Percentiles rank a stretch among this genome's conserved stretches.
phyloP scores from a whole-genome alignment of 2,329 filamentous ascomycete genomes.

The Trichoderma afroharzianum region DNA sequence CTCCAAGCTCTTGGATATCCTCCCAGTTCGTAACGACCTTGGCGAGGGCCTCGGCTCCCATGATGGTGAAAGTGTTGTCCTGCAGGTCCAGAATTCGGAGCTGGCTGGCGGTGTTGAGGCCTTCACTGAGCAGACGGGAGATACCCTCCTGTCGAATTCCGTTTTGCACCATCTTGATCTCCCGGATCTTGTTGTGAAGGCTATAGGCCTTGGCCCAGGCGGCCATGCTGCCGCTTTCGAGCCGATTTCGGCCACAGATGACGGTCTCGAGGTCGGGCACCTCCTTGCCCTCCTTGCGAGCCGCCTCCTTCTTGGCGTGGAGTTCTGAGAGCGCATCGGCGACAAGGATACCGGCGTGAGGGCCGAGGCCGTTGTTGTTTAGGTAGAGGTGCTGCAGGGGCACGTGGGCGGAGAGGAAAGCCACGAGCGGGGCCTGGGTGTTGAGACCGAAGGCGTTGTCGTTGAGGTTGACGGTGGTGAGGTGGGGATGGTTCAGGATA shows the following conservation, averaged over 20 bases:
- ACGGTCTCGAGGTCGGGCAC: slow-evolving; percentile 91
- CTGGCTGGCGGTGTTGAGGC: slow-evolving; percentile 65
- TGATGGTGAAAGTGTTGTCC: slow-evolving; percentile 92
- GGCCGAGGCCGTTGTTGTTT: slow-evolving; percentile 97
- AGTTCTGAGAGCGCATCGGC: slow-evolving; percentile 82
- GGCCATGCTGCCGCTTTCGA: slow-evolving; percentile 94
- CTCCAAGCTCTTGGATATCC: slow-evolving; percentile 74
- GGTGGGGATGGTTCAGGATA: slow-evolving; percentile 77
- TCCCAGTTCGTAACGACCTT: slow-evolving; percentile 72
- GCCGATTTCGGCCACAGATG: slow-evolving; percentile 89
- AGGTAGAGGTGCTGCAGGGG: slow-evolving; percentile 92
- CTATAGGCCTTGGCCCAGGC: slow-evolving; percentile 89
- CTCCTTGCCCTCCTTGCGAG: slow-evolving; percentile 65
- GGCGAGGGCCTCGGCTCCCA: slow-evolving; percentile 74
- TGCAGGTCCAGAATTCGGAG: slow-evolving; percentile 84
- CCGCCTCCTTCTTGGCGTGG: slow-evolving; percentile 77
- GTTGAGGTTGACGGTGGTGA: slow-evolving; percentile 91
- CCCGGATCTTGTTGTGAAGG: slow-evolving; percentile 76
- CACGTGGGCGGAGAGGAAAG: slow-evolving; percentile 82
- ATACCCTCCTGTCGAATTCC: slow-evolving; percentile 95
- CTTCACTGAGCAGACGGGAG: slow-evolving; percentile 71
- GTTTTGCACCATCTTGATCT: slow-evolving; percentile 97
- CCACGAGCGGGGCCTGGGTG: slow-evolving; percentile 86
- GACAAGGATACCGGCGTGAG: slow-evolving; percentile 82
- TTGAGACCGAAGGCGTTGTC: slow-evolving; percentile 98